Evolutionary conservation across 1,139 yeast genomes (phyloP), one percentile per base, ranked within the genome.

Genomic region (Protomyces inouyei): DNA sequence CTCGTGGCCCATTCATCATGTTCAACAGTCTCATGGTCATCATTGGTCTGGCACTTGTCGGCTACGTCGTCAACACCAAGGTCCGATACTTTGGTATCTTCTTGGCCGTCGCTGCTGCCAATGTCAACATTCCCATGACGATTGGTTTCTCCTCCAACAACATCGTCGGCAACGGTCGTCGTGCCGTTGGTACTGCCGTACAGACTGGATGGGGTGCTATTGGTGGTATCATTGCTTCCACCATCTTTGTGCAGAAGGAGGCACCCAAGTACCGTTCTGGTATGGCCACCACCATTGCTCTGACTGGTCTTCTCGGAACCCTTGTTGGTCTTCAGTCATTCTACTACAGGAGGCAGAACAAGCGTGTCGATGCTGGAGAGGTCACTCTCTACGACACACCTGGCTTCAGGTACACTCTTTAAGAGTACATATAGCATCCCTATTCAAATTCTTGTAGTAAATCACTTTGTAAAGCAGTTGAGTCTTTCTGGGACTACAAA

Each of bases 61-160:
- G 78, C 84, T 0, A 83, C 80, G 9, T 74, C 85, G 0, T 80
- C 85, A 0, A 74, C 80, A 65, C 82, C 82, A 69, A 80, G 5
- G 86, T 86, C 5, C 76, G 87, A 61, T 84, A 84, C 70, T 81
- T 83, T 69, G 81, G 86, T 53, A 83, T 84, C 85, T 81, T 85
- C 72, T 75, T 83, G 64, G 83, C 83, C 85, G 80, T 84, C 65
- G 85, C 85, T 37, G 70, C 68, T 9, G 73, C 83, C 64, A 83
- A 83, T 71, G 82, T 84, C 72, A 79, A 85, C 0, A 83, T 82
- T 72, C 82, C 83, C n/a, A 78, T 81, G 8, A 80, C 81, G 55
- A 76, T 83, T 61, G 78, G 86, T 2, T 83, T 86, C 85, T 77
- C 83, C 76, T 79, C 54, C 35, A 60, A 60, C 64, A 60, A 60